Conservation (phyloP, 306 rosid genomes). For the Malus fusca region DNA sequence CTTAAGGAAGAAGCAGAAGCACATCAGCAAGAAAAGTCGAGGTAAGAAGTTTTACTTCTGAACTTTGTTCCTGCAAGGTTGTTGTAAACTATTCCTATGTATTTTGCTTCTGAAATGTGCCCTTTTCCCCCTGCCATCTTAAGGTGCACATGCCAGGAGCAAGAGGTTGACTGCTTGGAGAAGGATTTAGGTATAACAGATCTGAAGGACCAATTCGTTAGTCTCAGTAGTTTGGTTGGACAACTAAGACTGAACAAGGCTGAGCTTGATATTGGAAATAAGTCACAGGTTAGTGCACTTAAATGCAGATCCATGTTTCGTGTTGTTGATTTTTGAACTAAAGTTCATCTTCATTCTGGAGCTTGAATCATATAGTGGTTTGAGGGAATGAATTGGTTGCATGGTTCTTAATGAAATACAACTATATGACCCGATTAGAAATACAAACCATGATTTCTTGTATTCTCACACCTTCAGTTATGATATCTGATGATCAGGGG, state of each 20-base stretch:
- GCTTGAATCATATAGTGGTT: background rate
- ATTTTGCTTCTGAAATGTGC: background rate
- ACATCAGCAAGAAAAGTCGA: slow-evolving; percentile 42
- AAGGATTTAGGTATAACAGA: slow-evolving; percentile 47
- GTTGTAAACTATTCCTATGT: background rate
- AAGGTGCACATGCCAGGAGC: slow-evolving; percentile 47
- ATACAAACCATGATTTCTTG: background rate
- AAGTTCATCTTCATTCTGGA: background rate
- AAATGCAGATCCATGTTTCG: background rate
- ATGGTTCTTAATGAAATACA: background rate
- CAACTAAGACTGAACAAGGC: slow-evolving; percentile 55
- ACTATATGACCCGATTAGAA: background rate
- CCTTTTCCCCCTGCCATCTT: slow-evolving; percentile 17
- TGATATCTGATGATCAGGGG: slow-evolving; percentile 35
- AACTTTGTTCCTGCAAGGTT: background rate
- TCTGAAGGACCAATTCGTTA: slow-evolving; percentile 58
- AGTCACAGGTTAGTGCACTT: slow-evolving; percentile 51
- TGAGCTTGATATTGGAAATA: slow-evolving; percentile 25
- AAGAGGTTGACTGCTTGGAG: slow-evolving; percentile 36
- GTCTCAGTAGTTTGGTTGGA: slow-evolving; percentile 44
- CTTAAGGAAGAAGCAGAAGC: slow-evolving; percentile 64
- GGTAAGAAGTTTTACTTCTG: slow-evolving; percentile 36
- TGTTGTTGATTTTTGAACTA: background rate
- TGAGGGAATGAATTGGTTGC: background rate
- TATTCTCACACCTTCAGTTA: slow-evolving; percentile 4